Evolutionary conservation across 2,329 filamentous ascomycete species (phyloP).

Genomic region (Diaporthe velutina): DNA sequence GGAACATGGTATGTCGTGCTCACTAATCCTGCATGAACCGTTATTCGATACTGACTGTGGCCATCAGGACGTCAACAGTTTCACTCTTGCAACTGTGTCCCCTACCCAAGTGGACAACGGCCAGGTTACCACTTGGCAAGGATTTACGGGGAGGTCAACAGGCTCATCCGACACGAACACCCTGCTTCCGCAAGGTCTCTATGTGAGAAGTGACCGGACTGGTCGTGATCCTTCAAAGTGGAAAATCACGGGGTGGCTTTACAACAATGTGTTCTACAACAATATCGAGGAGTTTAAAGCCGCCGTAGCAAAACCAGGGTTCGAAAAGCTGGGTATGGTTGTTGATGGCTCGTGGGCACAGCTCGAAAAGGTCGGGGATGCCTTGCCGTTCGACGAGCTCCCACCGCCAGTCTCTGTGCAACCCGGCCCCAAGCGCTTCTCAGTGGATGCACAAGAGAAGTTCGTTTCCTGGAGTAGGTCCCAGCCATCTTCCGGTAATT

Average conservation of each 20-base stretch:
- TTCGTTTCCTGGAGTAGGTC: constrained; percentile 11
- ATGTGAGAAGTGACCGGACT: constrained; percentile 56
- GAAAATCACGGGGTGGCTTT: constrained; percentile 57
- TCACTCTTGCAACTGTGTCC: background rate
- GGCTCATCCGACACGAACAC: background rate
- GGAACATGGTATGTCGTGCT: background rate
- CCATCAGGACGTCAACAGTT: background rate
- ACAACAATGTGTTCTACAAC: constrained; percentile 54
- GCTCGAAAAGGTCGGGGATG: constrained; percentile 47
- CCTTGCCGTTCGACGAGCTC: constrained; percentile 40
- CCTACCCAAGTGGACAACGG: background rate
- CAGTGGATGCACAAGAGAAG: constrained; percentile 32
- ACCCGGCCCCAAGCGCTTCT: constrained; percentile 55
- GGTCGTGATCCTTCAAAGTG: constrained; percentile 59
- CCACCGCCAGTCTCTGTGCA: constrained; percentile 50
- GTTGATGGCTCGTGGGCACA: constrained; percentile 45
- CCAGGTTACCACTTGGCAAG: background rate
- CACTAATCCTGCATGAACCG: too few relatives aligned
- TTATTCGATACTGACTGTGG: background rate
- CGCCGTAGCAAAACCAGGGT: constrained; percentile 48
- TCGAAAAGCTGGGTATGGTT: background rate
- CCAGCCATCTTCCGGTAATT: too few relatives aligned
- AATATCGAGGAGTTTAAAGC: constrained; percentile 50
- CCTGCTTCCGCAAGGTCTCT: constrained; percentile 58
- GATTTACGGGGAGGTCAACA: background rate